Conservation (phyloP, 371 early-diverging fungal species). For the Amoeboaphelidium protococcarum region DNA sequence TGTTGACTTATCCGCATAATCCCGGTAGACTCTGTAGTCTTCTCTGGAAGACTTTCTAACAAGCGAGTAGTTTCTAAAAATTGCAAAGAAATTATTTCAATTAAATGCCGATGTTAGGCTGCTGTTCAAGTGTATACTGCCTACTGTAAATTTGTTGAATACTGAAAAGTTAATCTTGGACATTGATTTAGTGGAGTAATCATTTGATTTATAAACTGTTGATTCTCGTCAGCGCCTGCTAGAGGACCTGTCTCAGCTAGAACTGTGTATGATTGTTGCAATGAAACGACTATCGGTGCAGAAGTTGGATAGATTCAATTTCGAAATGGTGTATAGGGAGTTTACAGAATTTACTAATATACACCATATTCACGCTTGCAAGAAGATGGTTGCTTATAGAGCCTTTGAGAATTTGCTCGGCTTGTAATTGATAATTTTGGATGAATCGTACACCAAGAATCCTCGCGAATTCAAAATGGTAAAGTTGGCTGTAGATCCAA, state of each 20-base stretch:
- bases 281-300: slow-evolving; percentile 37
- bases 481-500: slow-evolving; percentile 36
- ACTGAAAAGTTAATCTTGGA: no score
- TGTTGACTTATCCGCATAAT: no score
- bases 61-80: no score
- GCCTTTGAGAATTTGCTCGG: slow-evolving; percentile 42
- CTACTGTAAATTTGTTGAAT: no score
- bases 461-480: slow-evolving; percentile 65
- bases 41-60: no score
- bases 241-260: slow-evolving; percentile 42
- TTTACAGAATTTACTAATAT: slow-evolving; percentile 38
- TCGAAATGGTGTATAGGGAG: slow-evolving; percentile 76
- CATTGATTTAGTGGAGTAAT: no score
- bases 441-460: slow-evolving; percentile 24
- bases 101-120: no score
- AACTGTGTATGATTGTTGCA: slow-evolving; percentile 47
- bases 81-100: no score
- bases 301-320: slow-evolving; percentile 46
- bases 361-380: slow-evolving; percentile 38
- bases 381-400: slow-evolving; percentile 51
- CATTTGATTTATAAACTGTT: no score
- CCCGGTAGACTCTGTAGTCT: no score
- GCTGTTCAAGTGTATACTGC: no score
- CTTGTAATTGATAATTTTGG: slow-evolving; percentile 35
- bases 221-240: no score